Conservation (phyloP, 331 rosid species). For the Quercus lobata region DNA sequence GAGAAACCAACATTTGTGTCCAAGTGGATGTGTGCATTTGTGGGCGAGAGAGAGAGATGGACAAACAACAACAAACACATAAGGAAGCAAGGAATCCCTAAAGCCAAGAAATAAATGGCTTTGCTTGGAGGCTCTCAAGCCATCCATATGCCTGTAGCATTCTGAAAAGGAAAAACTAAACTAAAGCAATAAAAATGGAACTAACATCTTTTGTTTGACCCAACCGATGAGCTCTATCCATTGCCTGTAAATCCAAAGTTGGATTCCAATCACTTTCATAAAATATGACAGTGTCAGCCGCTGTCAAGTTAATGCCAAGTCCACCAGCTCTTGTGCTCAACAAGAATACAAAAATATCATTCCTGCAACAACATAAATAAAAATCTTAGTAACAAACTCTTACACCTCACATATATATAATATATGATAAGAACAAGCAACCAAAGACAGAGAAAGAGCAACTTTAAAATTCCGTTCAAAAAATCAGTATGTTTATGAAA, state of each 20-base stretch:
- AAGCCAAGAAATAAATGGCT: background rate
- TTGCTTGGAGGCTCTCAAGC: background rate
- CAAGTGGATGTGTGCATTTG: background rate
- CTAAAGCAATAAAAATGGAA: background rate
- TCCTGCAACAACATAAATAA: conserved; percentile 31
- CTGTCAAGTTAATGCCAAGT: conserved; percentile 97
- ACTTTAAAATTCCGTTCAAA: background rate
- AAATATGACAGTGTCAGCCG: conserved; percentile 97
- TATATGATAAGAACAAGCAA: background rate
- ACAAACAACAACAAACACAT: background rate
- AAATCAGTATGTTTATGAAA: conserved; percentile 6
- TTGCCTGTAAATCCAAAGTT: conserved; percentile 68
- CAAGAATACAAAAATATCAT: conserved; percentile 80
- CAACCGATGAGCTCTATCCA: conserved; percentile 96
- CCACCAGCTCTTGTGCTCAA: conserved; percentile 81
- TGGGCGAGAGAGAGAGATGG: background rate
- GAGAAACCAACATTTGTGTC: background rate
- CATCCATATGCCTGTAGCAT: background rate
- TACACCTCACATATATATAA: background rate
- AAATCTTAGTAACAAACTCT: background rate
- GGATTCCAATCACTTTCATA: conserved; percentile 99
- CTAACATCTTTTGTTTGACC: conserved; percentile 69
- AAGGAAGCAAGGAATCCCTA: background rate
- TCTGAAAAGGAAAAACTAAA: background rate
- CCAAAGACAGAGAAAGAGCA: background rate